Evolutionary conservation across 2,329 filamentous ascomycete genomes (phyloP), one percentile per base, ranked within the genome.

Genomic region (Aspergillus latus): DNA sequence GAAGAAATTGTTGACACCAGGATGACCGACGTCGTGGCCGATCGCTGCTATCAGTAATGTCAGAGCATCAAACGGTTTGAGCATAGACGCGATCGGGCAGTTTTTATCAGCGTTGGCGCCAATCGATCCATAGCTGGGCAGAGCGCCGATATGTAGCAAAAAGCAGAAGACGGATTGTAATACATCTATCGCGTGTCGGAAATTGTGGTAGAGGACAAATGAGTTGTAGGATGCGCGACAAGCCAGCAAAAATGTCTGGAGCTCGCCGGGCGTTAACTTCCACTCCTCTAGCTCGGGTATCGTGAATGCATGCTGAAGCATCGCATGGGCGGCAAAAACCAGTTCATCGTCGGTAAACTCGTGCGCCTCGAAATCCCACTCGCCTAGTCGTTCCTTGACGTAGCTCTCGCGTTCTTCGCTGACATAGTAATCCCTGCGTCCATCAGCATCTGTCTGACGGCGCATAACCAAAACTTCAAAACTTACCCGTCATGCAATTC

Each of bases 191-290:
- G 96, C 94, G 74, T 99, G 94, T 53, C 93, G 89, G 72, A 97
- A 99, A 75, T 99, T 99, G 79, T 99, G 94, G 69, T 97, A 99
- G 21, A 93, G 89, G 36, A 97, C 92, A 72, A 96, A 96, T 57
- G 85, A 89, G 73, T 97, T 97, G 77, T 99, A 99, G n/a, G 94
- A 90, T 47, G 88, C 87, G 59, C 93, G 88, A 68, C 92, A 94
- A 52, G 92, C 92, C 60, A 96, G 83, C 59, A 97, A 80, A 68
- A 96, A 97, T 52, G 85, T 87, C 62, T 89, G 88, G 29, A 99
- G 80, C 72, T 95, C 88, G 65, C 89, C 88, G 77, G 87, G 83
- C 51, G 88, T 82, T 76, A 96, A 85, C 69, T 85, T 82, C 89
- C 89, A 97, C 49, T 83, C 81, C 66, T 90, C 88, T 57, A 97